phyloP scores from a whole-genome alignment of 176 grass and related monocot species.

The Ensete ventricosum region DNA sequence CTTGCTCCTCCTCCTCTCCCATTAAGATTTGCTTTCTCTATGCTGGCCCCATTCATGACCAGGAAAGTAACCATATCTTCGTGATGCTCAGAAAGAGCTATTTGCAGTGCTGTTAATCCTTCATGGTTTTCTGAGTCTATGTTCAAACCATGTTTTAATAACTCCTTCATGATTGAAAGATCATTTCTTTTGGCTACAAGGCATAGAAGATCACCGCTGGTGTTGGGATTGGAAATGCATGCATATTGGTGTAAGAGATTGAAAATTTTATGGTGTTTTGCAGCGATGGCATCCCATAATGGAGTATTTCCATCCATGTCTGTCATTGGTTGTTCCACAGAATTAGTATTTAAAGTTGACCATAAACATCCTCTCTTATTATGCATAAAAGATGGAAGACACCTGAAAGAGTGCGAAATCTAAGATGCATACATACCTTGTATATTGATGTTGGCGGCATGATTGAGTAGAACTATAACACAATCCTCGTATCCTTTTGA shows the following conservation, averaged over 20 bases:
- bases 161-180: constrained; percentile 52
- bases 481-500: constrained; percentile 81
- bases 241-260: constrained; percentile 62
- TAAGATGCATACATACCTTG: constrained; percentile 31
- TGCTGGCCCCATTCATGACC: constrained; percentile 52
- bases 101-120: constrained; percentile 49
- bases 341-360: neutral
- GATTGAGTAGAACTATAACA: constrained; percentile 63
- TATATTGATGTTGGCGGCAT: constrained; percentile 65
- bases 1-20: constrained; percentile 13
- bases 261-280: constrained; percentile 76
- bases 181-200: constrained; percentile 49
- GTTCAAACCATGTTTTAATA: constrained; percentile 60
- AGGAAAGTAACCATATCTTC: constrained; percentile 48
- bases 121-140: constrained; percentile 54
- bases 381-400: neutral
- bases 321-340: neutral
- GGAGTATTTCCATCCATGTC: constrained; percentile 58
- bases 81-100: constrained; percentile 45
- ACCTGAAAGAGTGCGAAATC: neutral
- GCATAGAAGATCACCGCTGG: constrained; percentile 59
- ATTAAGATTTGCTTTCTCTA: constrained; percentile 32
- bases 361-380: neutral
- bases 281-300: constrained; percentile 56
- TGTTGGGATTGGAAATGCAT: constrained; percentile 35